Evolutionary conservation across 75 land plant genomes (phyloP).

Genomic region (Cunninghamia lanceolata): DNA sequence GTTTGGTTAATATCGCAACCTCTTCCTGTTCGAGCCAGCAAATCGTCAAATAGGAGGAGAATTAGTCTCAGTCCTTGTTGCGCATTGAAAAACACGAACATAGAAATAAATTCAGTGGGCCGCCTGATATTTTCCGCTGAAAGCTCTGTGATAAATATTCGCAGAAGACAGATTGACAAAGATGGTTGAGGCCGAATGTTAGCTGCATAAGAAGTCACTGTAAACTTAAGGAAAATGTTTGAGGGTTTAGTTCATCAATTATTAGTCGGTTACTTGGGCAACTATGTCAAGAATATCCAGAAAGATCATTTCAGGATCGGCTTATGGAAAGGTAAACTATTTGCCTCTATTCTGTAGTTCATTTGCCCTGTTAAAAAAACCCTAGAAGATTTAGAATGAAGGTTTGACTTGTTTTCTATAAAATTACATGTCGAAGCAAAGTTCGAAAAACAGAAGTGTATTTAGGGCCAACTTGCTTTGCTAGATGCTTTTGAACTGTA

Average conservation of each 20-base stretch:
- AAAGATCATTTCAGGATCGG: constrained; percentile 90
- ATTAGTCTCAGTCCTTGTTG: too few species aligned
- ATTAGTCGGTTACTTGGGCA: constrained; percentile 72
- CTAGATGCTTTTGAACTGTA: background rate
- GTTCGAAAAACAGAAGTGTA: background rate
- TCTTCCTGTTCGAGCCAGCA: too few species aligned
- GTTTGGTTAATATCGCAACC: too few species aligned
- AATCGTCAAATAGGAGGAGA: too few species aligned
- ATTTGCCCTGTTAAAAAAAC: background rate
- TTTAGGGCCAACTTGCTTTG: background rate
- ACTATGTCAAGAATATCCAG: constrained; percentile 82
- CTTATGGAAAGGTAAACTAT: constrained; percentile 72
- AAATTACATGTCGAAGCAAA: background rate
- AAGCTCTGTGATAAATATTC: too few species aligned
- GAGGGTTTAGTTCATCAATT: constrained; percentile 81
- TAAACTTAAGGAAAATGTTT: constrained; percentile 45
- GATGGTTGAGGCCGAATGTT: too few species aligned
- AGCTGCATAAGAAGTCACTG: too few species aligned
- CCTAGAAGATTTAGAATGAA: background rate
- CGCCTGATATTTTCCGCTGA: too few species aligned
- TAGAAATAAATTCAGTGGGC: too few species aligned
- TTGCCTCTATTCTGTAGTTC: background rate
- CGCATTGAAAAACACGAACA: too few species aligned
- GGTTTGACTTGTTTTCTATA: background rate
- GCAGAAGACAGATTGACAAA: too few species aligned